These are phyloP conservation scores for Geopyxis carbonaria DNA, from an alignment of 495 filamentous ascomycete species.

Conservation along the genomic window DNA sequence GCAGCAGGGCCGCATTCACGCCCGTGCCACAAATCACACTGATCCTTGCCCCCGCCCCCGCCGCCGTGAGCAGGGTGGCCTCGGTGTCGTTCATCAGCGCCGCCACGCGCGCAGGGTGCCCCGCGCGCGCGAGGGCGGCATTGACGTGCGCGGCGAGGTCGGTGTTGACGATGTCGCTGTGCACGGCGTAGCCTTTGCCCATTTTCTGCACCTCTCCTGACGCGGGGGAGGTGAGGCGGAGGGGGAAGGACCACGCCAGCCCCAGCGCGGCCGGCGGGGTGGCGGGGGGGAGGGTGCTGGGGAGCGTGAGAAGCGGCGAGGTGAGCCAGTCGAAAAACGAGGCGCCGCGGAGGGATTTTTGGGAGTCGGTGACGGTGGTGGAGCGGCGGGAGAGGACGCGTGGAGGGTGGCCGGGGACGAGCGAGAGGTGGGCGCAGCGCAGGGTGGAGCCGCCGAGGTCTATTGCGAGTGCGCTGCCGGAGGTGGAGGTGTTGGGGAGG, in stretches of 20 bases:
- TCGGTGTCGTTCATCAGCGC: conserved; percentile 75
- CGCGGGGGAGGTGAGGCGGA: too few relatives aligned
- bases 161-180: neutral
- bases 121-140: neutral
- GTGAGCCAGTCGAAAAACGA: too few relatives aligned
- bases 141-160: neutral
- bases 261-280: too few relatives aligned
- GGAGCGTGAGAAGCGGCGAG: too few relatives aligned
- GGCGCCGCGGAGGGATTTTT: too few relatives aligned
- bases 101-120: too few relatives aligned
- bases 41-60: conserved; percentile 50
- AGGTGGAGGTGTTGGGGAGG: neutral
- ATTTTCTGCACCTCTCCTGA: neutral
- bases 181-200: conserved; percentile 3
- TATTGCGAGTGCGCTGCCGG: neutral
- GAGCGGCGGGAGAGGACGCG: too few relatives aligned
- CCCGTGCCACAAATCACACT: conserved; percentile 68
- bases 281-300: too few relatives aligned
- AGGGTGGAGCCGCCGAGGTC: conserved; percentile 5
- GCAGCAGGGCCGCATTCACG: conserved; percentile 66
- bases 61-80: conserved; percentile 59
- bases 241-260: too few relatives aligned
- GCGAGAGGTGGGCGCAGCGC: too few relatives aligned
- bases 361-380: too few relatives aligned
- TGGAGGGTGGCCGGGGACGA: too few relatives aligned